Conservation (phyloP, 2,329 filamentous ascomycete genomes). For the Paraphaeosphaeria sporulosa region DNA sequence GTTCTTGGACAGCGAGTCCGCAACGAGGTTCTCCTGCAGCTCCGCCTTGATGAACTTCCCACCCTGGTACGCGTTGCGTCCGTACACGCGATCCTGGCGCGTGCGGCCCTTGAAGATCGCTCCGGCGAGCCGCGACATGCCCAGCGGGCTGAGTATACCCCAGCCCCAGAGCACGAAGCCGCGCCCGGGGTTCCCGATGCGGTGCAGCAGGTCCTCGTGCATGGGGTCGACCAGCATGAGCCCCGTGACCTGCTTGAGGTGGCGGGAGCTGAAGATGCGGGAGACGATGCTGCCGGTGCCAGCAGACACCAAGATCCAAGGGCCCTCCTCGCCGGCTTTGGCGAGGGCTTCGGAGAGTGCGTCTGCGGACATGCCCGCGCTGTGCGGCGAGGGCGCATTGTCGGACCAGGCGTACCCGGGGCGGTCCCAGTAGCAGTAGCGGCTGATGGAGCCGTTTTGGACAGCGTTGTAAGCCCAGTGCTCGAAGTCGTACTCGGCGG, state of each 20-base stretch:
- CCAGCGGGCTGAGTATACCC: constrained; percentile 85
- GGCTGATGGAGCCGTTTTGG: constrained; percentile 79
- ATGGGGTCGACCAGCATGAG: constrained; percentile 86
- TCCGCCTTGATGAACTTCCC: constrained; percentile 89
- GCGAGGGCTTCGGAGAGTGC: constrained; percentile 86
- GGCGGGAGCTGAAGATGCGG: constrained; percentile 87
- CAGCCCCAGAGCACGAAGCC: constrained; percentile 89
- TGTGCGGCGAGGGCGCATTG: constrained; percentile 91
- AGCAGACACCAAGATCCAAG: constrained; percentile 87
- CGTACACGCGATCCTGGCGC: constrained; percentile 84
- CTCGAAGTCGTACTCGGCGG: constrained; percentile 81
- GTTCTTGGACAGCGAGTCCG: constrained; percentile 80
- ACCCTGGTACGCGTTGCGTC: constrained; percentile 76
- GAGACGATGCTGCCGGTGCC: constrained; percentile 89
- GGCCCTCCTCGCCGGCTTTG: constrained; percentile 80
- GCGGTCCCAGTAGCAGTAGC: constrained; percentile 96
- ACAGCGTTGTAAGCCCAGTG: constrained; percentile 79
- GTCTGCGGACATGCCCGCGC: constrained; percentile 90
- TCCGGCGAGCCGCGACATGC: constrained; percentile 79
- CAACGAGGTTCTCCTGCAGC: constrained; percentile 91
- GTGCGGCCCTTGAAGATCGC: constrained; percentile 83
- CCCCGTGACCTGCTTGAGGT: constrained; percentile 76
- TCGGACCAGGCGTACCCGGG: constrained; percentile 90
- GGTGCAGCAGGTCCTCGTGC: constrained; percentile 83
- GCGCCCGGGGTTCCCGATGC: constrained; percentile 70